Base-by-base conservation (phyloP, 2,329 filamentous ascomycete genomes). In the Penicillium sp. region DNA sequence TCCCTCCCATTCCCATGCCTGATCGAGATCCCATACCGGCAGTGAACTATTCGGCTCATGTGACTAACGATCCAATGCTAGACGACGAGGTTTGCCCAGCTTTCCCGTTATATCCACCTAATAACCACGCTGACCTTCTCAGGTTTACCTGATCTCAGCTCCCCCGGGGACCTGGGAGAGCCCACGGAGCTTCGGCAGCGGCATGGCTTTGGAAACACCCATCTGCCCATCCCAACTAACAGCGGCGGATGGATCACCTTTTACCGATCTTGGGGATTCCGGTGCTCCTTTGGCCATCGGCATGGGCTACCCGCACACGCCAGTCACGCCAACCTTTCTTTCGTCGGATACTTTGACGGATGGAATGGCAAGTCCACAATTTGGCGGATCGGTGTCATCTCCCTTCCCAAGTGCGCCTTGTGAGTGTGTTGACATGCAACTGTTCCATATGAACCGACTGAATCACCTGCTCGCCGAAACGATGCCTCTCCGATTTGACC, bases 361-460 rank as follows among this genome's bases (percentile, higher is more conserved):
- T 39, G 61, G 61, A 3, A 40, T 66, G 29, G 55, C 64, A 39
- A 67, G 66, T 57, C 66, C 62, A 18, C 58, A 66, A 18, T 60
- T 72, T n/a, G 63, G 63, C 3, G 63, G 65, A 10, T 67, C 68
- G 14, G 58, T 70, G 14, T 60, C 65, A 14, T 67, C 57, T 9
- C 48, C 61, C 0, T 60, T 65, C 24, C 19, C 54, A 1, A 60
- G 51, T 11, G 62, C 58, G 9, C 49, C 52, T 23, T 70, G 71
- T 56, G 69, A 69, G 33, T 74, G 71, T 50, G 46, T 66, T 2
- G 66, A 70, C 21, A 64, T 60, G 39, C 65, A 72, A 21, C 54
- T 66, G 9, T 66, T 67, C 42, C 62, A 72, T 33, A 63, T 68
- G 57, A 66, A 65, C 46, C 64, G 65, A n/a, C 55, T 74, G n/a